Evolutionary conservation across 768 basidiomycete species (phyloP).

Genomic region (Rhizopogon vesiculosus): DNA sequence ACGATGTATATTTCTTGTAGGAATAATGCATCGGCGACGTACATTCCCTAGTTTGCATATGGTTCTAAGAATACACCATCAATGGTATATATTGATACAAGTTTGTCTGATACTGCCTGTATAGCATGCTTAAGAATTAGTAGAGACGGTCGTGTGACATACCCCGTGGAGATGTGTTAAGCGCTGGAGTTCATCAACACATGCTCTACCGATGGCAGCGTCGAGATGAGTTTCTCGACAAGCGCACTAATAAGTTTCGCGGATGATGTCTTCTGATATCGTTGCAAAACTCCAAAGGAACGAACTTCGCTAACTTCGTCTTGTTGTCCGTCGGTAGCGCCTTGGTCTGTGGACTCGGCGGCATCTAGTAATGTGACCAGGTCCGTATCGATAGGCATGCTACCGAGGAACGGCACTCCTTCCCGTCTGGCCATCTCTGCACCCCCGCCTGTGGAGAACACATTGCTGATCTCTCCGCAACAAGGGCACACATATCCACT

Average conservation of each 20-base stretch:
- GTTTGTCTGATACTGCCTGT: background rate
- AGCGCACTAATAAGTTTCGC: conserved; percentile 65
- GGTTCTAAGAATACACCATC: background rate
- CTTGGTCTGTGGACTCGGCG: conserved; percentile 30
- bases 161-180: background rate
- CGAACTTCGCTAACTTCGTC: conserved; percentile 19
- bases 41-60: background rate
- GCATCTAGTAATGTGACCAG: conserved; percentile 84
- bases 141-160: background rate
- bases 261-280: conserved; percentile 67
- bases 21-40: background rate
- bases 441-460: conserved; percentile 93
- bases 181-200: background rate
- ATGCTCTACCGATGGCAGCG: conserved; percentile 16
- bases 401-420: conserved; percentile 73
- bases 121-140: background rate
- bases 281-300: conserved; percentile 49
- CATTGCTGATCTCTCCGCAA: conserved; percentile 91
- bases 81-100: background rate
- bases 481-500: conserved; percentile 97
- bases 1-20: too few species aligned
- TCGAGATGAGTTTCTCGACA: conserved; percentile 36
- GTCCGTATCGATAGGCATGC: conserved; percentile 90
- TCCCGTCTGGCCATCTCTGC: conserved; percentile 81
- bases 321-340: conserved; percentile 10